A percentile compares a stretch with the other conserved stretches of the same genome.
These are phyloP conservation scores for Priceomyces castillae DNA, from an alignment of 805 yeast genomes.

Conservation along the genomic window DNA sequence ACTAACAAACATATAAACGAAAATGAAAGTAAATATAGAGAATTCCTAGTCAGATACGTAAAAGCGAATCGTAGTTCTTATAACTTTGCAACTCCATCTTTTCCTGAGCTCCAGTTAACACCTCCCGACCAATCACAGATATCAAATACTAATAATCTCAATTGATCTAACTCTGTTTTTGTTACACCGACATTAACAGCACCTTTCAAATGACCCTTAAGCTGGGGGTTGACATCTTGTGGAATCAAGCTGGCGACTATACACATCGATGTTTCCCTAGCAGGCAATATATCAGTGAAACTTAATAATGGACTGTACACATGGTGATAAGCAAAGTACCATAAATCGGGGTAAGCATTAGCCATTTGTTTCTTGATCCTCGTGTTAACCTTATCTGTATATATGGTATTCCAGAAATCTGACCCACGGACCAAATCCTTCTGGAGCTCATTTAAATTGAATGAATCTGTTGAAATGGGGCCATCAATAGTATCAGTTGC, in stretches of 20 bases:
- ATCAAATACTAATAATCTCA: constrained; percentile 60
- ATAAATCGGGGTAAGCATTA: constrained; percentile 81
- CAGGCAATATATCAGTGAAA: constrained; percentile 56
- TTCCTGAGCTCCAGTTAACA: constrained; percentile 47
- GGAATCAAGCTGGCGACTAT: constrained; percentile 81
- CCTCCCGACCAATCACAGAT: constrained; percentile 75
- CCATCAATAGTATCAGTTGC: constrained; percentile 41
- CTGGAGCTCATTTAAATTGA: constrained; percentile 26
- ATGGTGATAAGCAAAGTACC: constrained; percentile 66
- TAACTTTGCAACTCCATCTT: constrained; percentile 52
- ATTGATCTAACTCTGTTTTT: constrained; percentile 56
- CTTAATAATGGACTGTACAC: constrained; percentile 80
- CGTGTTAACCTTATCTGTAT: constrained; percentile 63
- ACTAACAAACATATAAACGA: background rate
- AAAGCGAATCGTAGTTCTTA: constrained; percentile 15
- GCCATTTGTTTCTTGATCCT: constrained; percentile 67
- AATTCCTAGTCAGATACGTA: background rate
- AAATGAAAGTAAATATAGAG: constrained; percentile 1
- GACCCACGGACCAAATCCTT: constrained; percentile 48
- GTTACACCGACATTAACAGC: constrained; percentile 79
- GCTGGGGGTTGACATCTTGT: constrained; percentile 89
- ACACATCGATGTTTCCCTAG: constrained; percentile 72
- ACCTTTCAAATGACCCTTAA: constrained; percentile 87
- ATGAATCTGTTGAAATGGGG: constrained; percentile 31
- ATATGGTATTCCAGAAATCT: constrained; percentile 69